Base-by-base conservation (phyloP, 345 rosid genomes). In the Brassica carinata region DNA sequence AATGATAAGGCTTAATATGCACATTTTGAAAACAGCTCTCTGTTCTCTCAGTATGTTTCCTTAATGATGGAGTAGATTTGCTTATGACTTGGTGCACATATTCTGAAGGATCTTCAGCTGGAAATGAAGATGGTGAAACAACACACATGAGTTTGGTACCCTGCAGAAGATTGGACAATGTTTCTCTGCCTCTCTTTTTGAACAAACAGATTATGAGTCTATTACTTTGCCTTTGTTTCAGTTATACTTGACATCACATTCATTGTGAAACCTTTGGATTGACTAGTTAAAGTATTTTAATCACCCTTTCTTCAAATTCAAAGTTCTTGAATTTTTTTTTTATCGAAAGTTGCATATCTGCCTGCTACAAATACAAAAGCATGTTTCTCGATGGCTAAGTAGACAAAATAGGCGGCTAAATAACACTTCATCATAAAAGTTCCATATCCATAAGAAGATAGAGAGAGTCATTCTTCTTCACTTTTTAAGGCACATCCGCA, bases 1-100 rank as follows among this genome's bases (percentile, higher is more conserved):
- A 7, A 48, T 43, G 69, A 19, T 23, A 62, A 59, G 27, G 48
- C 23, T 1, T 1, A 40, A 19, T 23, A 67, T 59, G 69, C 14
- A 61, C 38, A 51, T 14, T 30, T 30, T 3, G 58, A 74, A 68
- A 23, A 59, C 57, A 30, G 9, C 11, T 74, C 64, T 73, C 67
- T 69, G 30, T 75, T 63, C 67, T 51, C 17, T 64, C n/a, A 59
- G 67, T 55, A 13, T 51, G 14, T 80, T 87, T 86, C 88, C 75
- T 94, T 91, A 77, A 90, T 90, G 1, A 4, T 27, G 14, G 64
- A 82, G 66, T 67, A 96, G 98, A 88, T 92, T 96, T 82, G 99
- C 98, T 1, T 96, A 93, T 48, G 99, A 96, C 78, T 87, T 90
- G n/a, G 95, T 96, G 75, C 98, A 96, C 83, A 95, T 93, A 81